Evolutionary conservation across 2,329 filamentous ascomycete genomes (phyloP).

Genomic region (Fusarium verticillioides): DNA sequence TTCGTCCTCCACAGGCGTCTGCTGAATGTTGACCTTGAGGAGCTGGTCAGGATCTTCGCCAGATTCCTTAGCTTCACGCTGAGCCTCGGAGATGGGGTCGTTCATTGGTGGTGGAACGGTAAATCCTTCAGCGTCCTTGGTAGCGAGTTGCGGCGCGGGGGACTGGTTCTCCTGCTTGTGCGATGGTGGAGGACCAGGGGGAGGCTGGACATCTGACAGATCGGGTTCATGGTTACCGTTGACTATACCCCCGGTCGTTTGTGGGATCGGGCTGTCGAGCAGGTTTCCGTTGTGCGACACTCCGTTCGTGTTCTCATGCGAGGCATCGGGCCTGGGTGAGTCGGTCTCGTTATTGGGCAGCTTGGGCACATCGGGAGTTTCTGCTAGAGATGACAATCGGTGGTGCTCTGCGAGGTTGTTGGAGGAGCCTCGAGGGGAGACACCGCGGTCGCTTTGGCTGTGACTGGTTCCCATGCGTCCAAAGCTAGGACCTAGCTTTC

Average conservation of each 20-base stretch:
- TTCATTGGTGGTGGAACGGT: conserved; percentile 73
- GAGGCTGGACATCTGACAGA: conserved; percentile 62
- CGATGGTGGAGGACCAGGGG: conserved; percentile 62
- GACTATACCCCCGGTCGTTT: conserved; percentile 49
- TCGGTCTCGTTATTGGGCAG: conserved; percentile 44
- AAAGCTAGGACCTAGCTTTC: conserved; percentile 65
- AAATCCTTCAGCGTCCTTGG: conserved; percentile 80
- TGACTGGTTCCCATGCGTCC: conserved; percentile 74
- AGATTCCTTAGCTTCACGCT: conserved; percentile 67
- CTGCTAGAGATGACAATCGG: conserved; percentile 67
- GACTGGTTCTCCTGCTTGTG: conserved; percentile 52
- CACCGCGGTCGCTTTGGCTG: conserved; percentile 52
- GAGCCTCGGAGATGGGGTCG: conserved; percentile 76
- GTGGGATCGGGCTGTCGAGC: conserved; percentile 45
- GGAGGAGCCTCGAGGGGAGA: conserved; percentile 69
- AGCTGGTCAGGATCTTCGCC: conserved; percentile 71
- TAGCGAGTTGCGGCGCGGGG: conserved; percentile 46
- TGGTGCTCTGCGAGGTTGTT: conserved; percentile 67
- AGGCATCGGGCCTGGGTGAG: conserved; percentile 34
- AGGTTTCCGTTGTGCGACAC: conserved; percentile 48
- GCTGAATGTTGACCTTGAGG: conserved; percentile 84
- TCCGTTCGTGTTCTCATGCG: conserved; percentile 60
- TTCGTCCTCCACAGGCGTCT: conserved; percentile 81
- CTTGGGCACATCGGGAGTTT: conserved; percentile 60
- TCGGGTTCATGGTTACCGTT: conserved; percentile 62